Conservation (phyloP, 352 stramenopile species). For the Pythium folliculosum region DNA sequence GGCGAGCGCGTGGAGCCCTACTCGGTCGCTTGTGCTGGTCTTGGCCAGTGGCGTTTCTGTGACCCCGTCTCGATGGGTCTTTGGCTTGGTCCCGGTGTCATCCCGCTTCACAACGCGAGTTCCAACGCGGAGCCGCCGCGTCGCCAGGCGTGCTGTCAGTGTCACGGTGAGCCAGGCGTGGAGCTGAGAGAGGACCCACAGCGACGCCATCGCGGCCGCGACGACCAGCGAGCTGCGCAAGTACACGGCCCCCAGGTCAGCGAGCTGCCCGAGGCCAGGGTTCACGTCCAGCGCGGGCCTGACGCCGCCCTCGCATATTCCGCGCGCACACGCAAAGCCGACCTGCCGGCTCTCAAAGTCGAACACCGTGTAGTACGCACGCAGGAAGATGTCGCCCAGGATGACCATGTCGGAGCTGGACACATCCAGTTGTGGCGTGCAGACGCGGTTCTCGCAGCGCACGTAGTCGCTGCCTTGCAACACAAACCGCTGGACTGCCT, state of each 20-base stretch:
- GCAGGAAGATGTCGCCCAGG: slow-evolving; percentile 41
- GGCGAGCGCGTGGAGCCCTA: slow-evolving; percentile 1
- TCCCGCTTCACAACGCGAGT: no score
- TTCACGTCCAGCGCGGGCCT: slow-evolving; percentile 25
- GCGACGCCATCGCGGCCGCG: slow-evolving; percentile 9
- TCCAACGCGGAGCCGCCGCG: neutral
- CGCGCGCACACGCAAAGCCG: slow-evolving; percentile 36
- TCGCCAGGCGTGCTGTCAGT: neutral
- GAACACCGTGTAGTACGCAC: slow-evolving; percentile 47
- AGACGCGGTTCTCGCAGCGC: slow-evolving; percentile 35
- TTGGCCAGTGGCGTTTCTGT: no score
- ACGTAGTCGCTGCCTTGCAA: slow-evolving; percentile 45
- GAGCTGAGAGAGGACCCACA: slow-evolving; percentile 18
- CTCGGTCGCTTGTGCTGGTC: neutral
- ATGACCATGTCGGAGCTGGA: slow-evolving; percentile 32
- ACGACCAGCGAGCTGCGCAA: slow-evolving; percentile 16
- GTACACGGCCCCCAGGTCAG: slow-evolving; percentile 14
- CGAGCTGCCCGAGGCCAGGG: slow-evolving; percentile 2
- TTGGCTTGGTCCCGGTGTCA: neutral
- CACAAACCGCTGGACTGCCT: slow-evolving; percentile 20
- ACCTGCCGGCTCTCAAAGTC: slow-evolving; percentile 33
- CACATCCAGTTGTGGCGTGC: slow-evolving; percentile 35
- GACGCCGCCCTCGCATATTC: slow-evolving; percentile 25
- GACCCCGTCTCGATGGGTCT: neutral
- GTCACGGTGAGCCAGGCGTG: slow-evolving; percentile 6